Evolutionary conservation across 805 yeast species (phyloP).

Genomic region (Candida arabinofermentans): DNA sequence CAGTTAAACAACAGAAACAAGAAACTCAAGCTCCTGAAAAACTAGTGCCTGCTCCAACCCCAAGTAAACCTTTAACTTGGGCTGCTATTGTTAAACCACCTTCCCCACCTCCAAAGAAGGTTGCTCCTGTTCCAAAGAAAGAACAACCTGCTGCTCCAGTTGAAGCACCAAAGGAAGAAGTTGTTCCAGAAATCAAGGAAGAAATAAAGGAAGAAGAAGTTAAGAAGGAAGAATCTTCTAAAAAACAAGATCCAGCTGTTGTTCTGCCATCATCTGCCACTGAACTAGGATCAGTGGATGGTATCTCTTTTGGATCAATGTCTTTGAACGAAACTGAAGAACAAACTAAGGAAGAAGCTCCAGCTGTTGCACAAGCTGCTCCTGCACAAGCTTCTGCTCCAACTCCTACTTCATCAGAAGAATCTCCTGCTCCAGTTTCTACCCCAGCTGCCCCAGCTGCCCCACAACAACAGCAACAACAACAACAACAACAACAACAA

Average conservation of each 20-base stretch:
- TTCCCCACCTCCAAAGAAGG: slow-evolving; percentile 9
- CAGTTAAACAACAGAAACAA: slow-evolving; percentile 3
- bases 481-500: slow-evolving; percentile 2
- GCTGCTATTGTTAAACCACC: slow-evolving; percentile 24
- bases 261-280: slow-evolving; percentile 47
- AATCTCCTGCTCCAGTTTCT: slow-evolving; percentile 2
- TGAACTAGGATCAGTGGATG: slow-evolving; percentile 41
- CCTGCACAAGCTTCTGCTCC: slow-evolving; percentile 8
- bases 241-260: slow-evolving; percentile 17
- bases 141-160: slow-evolving; percentile 11
- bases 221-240: slow-evolving; percentile 6
- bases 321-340: slow-evolving; percentile 43
- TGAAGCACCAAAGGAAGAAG: slow-evolving; percentile 6
- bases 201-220: slow-evolving; percentile 10
- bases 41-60: slow-evolving; percentile 15
- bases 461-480: slow-evolving; percentile 5
- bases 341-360: slow-evolving; percentile 20
- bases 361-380: slow-evolving; percentile 9
- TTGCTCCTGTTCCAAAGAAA: slow-evolving; percentile 7
- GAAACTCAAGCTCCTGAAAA: neutral
- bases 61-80: slow-evolving; percentile 19
- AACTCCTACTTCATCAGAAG: slow-evolving; percentile 1
- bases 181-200: slow-evolving; percentile 4
- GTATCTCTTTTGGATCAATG: slow-evolving; percentile 54
- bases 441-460: slow-evolving; percentile 4